Evolutionary conservation across 108 stramenopile genomes (phyloP).

Genomic region (Licmophora abbreviata): DNA sequence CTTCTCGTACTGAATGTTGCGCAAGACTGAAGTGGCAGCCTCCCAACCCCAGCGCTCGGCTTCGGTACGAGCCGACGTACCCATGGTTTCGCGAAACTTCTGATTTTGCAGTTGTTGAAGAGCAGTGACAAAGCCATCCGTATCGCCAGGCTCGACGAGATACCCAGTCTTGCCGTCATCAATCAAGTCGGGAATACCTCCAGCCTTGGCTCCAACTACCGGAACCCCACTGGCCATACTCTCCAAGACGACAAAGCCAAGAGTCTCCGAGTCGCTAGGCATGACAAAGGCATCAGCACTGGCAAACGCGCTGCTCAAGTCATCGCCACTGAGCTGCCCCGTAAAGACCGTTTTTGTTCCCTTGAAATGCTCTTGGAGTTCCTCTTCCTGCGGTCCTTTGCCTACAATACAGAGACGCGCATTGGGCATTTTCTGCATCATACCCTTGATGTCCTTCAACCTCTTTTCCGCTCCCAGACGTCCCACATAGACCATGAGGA

Average conservation of each 20-base stretch:
- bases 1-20: conserved; percentile 85
- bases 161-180: conserved; percentile 64
- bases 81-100: conserved; percentile 48
- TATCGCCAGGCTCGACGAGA: conserved; percentile 51
- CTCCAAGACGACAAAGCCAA: conserved; percentile 88
- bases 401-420: conserved; percentile 62
- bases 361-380: conserved; percentile 53
- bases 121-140: conserved; percentile 42
- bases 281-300: conserved; percentile 85
- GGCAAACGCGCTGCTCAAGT: conserved; percentile 69
- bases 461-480: conserved; percentile 92
- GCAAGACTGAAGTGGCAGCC: conserved; percentile 74
- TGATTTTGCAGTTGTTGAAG: conserved; percentile 44
- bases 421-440: conserved; percentile 71
- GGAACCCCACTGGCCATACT: conserved; percentile 88
- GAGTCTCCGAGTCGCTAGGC: conserved; percentile 83
- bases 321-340: conserved; percentile 63
- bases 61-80: conserved; percentile 60
- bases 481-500: conserved; percentile 93
- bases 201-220: conserved; percentile 71
- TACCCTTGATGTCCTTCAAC: conserved; percentile 69
- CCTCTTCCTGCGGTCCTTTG: conserved; percentile 56
- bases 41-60: conserved; percentile 88
- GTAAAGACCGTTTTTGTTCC: conserved; percentile 72
- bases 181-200: conserved; percentile 74